Evolutionary conservation across 2,329 filamentous ascomycete genomes (phyloP).

Genomic region (Onygenales sp.): DNA sequence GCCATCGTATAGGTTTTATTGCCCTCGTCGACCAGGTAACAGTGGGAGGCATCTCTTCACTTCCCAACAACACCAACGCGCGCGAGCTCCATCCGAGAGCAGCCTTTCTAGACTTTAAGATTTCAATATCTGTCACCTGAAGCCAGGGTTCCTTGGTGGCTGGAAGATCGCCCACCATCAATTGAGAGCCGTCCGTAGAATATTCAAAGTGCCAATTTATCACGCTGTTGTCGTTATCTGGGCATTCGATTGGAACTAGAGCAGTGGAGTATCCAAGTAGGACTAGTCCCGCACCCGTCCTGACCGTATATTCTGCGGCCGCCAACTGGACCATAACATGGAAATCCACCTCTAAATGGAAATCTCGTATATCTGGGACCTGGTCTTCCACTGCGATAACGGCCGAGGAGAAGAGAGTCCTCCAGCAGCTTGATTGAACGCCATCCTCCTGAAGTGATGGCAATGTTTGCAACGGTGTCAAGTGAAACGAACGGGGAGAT

Average conservation of each 20-base stretch:
- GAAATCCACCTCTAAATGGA: slow-evolving; percentile 4
- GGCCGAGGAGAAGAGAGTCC: too few species aligned
- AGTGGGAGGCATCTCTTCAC: background rate
- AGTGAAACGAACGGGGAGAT: too few species aligned
- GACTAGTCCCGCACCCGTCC: slow-evolving; percentile 6
- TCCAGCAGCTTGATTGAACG: too few species aligned
- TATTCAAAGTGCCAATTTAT: slow-evolving; percentile 10
- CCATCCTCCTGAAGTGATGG: too few species aligned
- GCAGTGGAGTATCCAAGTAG: slow-evolving; percentile 9
- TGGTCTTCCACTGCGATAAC: too few species aligned
- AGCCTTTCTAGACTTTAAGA: background rate
- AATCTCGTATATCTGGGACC: too few species aligned
- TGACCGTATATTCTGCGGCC: slow-evolving; percentile 8
- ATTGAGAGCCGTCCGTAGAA: background rate
- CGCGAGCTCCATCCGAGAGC: background rate
- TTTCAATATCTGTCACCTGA: background rate
- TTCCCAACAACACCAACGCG: slow-evolving; percentile 2
- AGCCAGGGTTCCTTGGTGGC: background rate
- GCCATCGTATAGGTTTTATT: background rate
- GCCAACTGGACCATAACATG: slow-evolving; percentile 6
- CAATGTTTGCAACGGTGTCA: too few species aligned
- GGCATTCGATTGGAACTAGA: slow-evolving; percentile 5
- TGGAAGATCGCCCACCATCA: background rate
- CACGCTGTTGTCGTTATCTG: slow-evolving; percentile 2
- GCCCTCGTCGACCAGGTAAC: background rate